Evolutionary conservation across 2,329 filamentous ascomycete genomes (phyloP), one percentile per base, ranked within the genome.

Genomic region (Aspergillus viridinutans): DNA sequence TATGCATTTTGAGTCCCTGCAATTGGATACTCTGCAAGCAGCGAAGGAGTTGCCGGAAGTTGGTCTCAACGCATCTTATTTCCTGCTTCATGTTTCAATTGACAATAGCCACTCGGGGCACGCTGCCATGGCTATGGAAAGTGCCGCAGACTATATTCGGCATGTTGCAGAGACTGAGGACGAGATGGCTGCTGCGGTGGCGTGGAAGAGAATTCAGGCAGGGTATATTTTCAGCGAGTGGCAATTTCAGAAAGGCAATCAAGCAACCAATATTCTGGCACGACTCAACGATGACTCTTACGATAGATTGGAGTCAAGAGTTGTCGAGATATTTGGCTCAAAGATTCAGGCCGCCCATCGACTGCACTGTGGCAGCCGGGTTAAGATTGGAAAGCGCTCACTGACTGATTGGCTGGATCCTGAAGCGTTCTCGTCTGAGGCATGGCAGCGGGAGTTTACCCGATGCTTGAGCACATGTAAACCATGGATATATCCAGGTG

Each of bases 101-200:
- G 80, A 82, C 61, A 82, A 82, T 61, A 69, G 72, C 4, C 69
- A 80, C 57, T 77, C 74, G 0, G 79, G 80, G 0, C 80, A 82
- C 62, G 71, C 76, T 12, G 77, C 77, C 2, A 81, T 82, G 74
- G 78, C 79, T 1, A 65, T 73, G 55, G 61, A 71, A 23, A 70
- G 71, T 17, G 75, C 75, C 9, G 62, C 56, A 8, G 60, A 70
- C 20, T 80, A 80, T 57, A 67, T 82, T 23, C 62, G 70, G 5
- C 57, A 63, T 38, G 58, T 74, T 9, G 55, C 53, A 42, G 47
- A 50, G 21, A 62, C 54, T 1, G 62, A 72, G 47, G 70, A 74
- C 12, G 51, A 67, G 17, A 56, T 57, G 23, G 69, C 69, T 52
- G 72, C 58, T 52, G 58, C 73, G 48, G 61, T 58, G 20, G 70